A percentile compares a stretch with the other conserved stretches of the same genome.
These are phyloP conservation scores for Ophiostoma tasmaniense DNA, from an alignment of 2,329 filamentous ascomycete species.

Conservation along the genomic window DNA sequence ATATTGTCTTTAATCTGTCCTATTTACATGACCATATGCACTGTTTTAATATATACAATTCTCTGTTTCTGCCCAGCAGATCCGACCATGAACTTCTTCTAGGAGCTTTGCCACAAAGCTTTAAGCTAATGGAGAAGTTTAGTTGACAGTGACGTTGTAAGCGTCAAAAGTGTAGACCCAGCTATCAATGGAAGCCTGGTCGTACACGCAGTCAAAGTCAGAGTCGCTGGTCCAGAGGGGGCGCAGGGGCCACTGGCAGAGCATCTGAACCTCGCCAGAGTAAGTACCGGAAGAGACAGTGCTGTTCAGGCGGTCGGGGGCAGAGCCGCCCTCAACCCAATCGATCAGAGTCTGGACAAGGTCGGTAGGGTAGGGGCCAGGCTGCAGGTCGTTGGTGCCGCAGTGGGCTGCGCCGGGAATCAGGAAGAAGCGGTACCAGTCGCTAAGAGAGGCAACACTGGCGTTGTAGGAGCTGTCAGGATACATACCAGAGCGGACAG, in stretches of 20 bases:
- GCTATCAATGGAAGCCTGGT: neutral
- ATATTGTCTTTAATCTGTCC: neutral
- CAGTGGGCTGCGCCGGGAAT: neutral
- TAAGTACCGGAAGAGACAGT: conserved; percentile 3
- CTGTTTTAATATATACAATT: neutral
- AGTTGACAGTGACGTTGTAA: neutral
- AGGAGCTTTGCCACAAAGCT: neutral
- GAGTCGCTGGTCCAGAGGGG: conserved; percentile 29
- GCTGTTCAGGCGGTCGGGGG: conserved; percentile 35
- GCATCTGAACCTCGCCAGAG: conserved; percentile 29
- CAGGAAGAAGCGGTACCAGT: neutral
- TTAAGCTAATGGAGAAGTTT: neutral
- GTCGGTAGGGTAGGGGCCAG: conserved; percentile 34
- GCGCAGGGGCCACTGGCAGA: conserved; percentile 37
- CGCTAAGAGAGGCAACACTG: neutral
- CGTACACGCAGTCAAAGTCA: neutral
- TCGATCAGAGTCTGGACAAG: conserved; percentile 25
- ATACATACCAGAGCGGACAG: neutral
- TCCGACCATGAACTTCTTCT: neutral
- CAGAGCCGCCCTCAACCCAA: conserved; percentile 43
- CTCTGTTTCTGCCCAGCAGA: neutral
- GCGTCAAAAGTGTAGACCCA: neutral
- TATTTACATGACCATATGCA: neutral
- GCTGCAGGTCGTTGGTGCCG: conserved; percentile 31
- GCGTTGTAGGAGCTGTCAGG: neutral